These are phyloP conservation scores for Blastobotrys robertii DNA, from an alignment of 805 yeast species.

Conservation along the genomic window DNA sequence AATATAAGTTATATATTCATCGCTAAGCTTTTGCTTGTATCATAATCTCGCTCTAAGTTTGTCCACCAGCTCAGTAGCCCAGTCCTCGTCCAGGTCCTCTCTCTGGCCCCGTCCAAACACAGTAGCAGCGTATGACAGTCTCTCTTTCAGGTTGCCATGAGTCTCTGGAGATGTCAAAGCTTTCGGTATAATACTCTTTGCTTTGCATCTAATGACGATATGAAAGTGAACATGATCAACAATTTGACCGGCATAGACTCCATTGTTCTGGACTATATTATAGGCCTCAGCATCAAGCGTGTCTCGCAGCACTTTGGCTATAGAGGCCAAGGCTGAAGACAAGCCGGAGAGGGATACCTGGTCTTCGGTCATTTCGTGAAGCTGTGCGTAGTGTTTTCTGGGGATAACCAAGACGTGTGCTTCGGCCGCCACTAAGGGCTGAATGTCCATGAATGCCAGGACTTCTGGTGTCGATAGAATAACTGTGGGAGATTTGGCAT, in stretches of 20 bases:
- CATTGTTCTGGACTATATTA: slow-evolving; percentile 41
- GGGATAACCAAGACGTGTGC: slow-evolving; percentile 30
- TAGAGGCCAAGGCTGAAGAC: slow-evolving; percentile 21
- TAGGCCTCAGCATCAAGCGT: slow-evolving; percentile 19
- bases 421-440: slow-evolving; percentile 28
- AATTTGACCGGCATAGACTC: slow-evolving; percentile 85
- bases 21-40: background rate
- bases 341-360: slow-evolving; percentile 16
- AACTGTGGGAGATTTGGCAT: slow-evolving; percentile 15
- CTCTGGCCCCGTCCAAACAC: slow-evolving; percentile 27
- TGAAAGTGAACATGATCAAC: slow-evolving; percentile 94
- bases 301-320: slow-evolving; percentile 19
- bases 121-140: slow-evolving; percentile 17
- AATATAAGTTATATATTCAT: slow-evolving; percentile 1
- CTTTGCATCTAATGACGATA: slow-evolving; percentile 54
- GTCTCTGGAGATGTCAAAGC: slow-evolving; percentile 1
- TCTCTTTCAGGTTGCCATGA: slow-evolving; percentile 7
- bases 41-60: slow-evolving; percentile 7
- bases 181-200: slow-evolving; percentile 2
- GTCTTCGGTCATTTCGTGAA: slow-evolving; percentile 21
- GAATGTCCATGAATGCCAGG: slow-evolving; percentile 29
- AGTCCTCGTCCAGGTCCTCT: slow-evolving; percentile 23
- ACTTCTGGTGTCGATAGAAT: slow-evolving; percentile 23
- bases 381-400: slow-evolving; percentile 22
- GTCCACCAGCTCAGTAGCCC: slow-evolving; percentile 10